These are phyloP conservation scores for Microcera coccophila DNA, from an alignment of 2,329 filamentous ascomycete species.

Conservation along the genomic window DNA sequence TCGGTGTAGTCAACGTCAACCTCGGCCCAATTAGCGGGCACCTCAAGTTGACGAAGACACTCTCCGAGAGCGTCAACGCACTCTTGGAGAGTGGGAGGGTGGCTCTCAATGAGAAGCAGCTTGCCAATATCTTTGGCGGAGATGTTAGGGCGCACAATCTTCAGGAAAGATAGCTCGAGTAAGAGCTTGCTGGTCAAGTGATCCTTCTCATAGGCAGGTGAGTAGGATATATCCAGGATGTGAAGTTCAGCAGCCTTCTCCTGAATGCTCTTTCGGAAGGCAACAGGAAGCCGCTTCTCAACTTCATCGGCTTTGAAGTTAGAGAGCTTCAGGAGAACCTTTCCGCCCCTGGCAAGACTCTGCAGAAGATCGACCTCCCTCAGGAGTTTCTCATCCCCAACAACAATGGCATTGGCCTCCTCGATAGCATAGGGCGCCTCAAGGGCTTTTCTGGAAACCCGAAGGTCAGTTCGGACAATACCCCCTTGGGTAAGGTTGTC, in stretches of 20 bases:
- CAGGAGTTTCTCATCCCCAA: slow-evolving; percentile 77
- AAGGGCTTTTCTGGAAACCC: slow-evolving; percentile 75
- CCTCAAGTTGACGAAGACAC: slow-evolving; percentile 67
- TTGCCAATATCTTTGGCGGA: slow-evolving; percentile 62
- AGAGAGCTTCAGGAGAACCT: slow-evolving; percentile 70
- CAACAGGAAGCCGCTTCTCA: slow-evolving; percentile 75
- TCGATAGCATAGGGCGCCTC: slow-evolving; percentile 80
- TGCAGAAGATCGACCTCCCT: slow-evolving; percentile 71
- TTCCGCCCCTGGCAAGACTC: slow-evolving; percentile 65
- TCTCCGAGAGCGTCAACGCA: slow-evolving; percentile 64
- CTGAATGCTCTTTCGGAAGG: slow-evolving; percentile 67
- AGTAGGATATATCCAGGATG: slow-evolving; percentile 67
- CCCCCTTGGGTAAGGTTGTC: slow-evolving; percentile 71
- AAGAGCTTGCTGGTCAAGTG: slow-evolving; percentile 62
- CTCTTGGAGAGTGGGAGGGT: slow-evolving; percentile 48
- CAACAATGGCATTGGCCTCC: slow-evolving; percentile 72
- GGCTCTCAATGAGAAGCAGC: slow-evolving; percentile 56
- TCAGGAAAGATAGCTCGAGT: slow-evolving; percentile 78
- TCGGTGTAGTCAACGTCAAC: slow-evolving; percentile 51
- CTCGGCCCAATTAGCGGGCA: slow-evolving; percentile 77
- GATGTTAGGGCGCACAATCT: slow-evolving; percentile 65
- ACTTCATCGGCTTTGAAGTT: slow-evolving; percentile 82
- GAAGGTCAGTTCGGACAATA: slow-evolving; percentile 76
- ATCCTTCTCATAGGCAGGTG: slow-evolving; percentile 65
- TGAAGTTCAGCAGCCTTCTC: slow-evolving; percentile 68